These are phyloP conservation scores for Penicillium sp. DNA, from an alignment of 2,329 filamentous ascomycete species.

Conservation along the genomic window DNA sequence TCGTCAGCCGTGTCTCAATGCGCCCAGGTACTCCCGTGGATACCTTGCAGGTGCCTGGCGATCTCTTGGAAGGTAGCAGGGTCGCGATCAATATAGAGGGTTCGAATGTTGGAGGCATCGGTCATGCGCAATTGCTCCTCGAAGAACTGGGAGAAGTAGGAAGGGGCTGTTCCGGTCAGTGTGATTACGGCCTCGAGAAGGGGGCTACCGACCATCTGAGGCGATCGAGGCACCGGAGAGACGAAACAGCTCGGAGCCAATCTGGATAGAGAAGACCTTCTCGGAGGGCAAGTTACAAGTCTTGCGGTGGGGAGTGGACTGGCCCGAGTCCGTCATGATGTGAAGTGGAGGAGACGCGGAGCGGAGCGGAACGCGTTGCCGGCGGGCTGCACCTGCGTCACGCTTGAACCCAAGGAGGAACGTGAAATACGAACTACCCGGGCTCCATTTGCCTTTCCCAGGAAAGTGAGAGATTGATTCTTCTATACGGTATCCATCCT, in stretches of 20 bases:
- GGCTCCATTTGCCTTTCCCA: no score
- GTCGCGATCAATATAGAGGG: slow-evolving; percentile 93
- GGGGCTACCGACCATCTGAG: slow-evolving; percentile 62
- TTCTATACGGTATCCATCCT: no score
- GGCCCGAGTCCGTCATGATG: slow-evolving; percentile 1
- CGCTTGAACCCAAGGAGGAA: not conserved
- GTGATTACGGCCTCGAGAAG: not conserved
- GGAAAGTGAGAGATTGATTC: no score
- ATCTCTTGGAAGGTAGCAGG: slow-evolving; percentile 87
- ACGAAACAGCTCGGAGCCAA: slow-evolving; percentile 66
- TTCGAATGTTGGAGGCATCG: slow-evolving; percentile 62
- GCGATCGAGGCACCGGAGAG: slow-evolving; percentile 68
- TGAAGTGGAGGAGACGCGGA: not conserved
- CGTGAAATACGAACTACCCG: no score
- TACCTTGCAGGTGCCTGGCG: slow-evolving; percentile 78
- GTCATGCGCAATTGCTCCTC: slow-evolving; percentile 71
- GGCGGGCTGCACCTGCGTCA: not conserved
- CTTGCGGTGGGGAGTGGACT: slow-evolving; percentile 3
- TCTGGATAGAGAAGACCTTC: slow-evolving; percentile 69
- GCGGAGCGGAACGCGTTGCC: not conserved
- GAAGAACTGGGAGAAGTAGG: slow-evolving; percentile 95
- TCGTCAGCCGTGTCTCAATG: slow-evolving; percentile 3
- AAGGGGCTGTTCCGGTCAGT: slow-evolving; percentile 71
- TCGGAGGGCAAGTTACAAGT: slow-evolving; percentile 49
- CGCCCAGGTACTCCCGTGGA: not conserved